Evolutionary conservation across 352 stramenopile genomes (phyloP).

Genomic region (Phytophthora sp.): DNA sequence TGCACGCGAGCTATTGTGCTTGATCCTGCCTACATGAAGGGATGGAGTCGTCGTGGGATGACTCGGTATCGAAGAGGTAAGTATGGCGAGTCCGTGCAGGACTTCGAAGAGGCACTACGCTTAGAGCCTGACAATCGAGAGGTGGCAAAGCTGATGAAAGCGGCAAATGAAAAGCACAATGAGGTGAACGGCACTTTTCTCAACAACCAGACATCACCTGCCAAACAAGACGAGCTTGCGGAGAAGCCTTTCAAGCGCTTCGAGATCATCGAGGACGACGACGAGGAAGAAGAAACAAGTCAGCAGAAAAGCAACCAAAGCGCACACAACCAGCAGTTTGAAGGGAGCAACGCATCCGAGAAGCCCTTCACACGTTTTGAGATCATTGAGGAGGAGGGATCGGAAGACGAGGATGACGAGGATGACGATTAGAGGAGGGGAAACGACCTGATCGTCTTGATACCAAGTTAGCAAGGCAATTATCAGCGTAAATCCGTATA

Average conservation of each 20-base stretch:
- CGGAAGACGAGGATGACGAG: constrained; percentile 42
- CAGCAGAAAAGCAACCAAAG: constrained; percentile 21
- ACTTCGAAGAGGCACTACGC: constrained; percentile 77
- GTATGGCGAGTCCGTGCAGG: constrained; percentile 80
- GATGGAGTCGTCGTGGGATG: constrained; percentile 87
- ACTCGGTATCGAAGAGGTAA: constrained; percentile 86
- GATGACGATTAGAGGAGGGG: constrained; percentile 42
- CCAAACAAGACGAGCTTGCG: constrained; percentile 6
- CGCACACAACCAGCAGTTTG: constrained; percentile 9
- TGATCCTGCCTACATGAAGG: constrained; percentile 89
- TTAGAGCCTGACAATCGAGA: constrained; percentile 77
- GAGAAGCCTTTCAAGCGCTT: constrained; percentile 65
- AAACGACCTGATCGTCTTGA: neutral
- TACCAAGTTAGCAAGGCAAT: neutral
- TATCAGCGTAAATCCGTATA: neutral
- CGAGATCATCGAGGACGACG: constrained; percentile 67
- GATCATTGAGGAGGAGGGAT: constrained; percentile 58
- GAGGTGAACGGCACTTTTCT: constrained; percentile 59
- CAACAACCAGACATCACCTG: constrained; percentile 34
- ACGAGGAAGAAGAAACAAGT: constrained; percentile 22
- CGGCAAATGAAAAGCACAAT: constrained; percentile 70
- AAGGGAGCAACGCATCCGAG: constrained; percentile 10
- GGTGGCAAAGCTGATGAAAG: constrained; percentile 81
- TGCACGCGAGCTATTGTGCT: constrained; percentile 78
- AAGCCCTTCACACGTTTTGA: constrained; percentile 67